phyloP scores from a whole-genome alignment of 2,329 filamentous ascomycete species.

The Cladorrhinum sp. region DNA sequence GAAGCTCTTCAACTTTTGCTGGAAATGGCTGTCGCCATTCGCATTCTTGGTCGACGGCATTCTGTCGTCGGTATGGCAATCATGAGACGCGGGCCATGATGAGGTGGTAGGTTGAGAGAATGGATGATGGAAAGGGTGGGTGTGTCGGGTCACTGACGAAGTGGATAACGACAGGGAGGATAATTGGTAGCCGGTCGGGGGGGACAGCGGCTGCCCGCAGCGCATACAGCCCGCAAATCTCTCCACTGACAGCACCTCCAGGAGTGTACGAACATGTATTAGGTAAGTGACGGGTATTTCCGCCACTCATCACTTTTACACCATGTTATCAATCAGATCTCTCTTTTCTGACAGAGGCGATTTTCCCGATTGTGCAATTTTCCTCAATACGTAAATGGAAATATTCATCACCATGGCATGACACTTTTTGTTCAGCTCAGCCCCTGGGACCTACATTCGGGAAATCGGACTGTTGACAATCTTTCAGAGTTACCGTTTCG shows the following conservation, averaged over 20 bases:
- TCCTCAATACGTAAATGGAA: background rate
- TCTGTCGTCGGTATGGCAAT: constrained; percentile 24
- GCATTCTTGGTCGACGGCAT: constrained; percentile 56
- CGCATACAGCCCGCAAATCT: background rate
- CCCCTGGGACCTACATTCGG: too few relatives aligned
- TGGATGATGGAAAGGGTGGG: constrained; percentile 10
- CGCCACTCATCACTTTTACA: constrained; percentile 5
- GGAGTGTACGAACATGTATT: too few relatives aligned
- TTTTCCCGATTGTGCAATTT: background rate
- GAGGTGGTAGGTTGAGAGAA: background rate
- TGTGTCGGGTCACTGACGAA: constrained; percentile 1
- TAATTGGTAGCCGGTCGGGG: constrained; percentile 9
- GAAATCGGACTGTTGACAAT: background rate
- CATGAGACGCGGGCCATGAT: constrained; percentile 29
- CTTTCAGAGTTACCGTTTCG: background rate
- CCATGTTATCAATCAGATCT: background rate
- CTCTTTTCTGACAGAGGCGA: background rate
- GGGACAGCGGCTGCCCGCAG: constrained; percentile 14
- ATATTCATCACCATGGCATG: background rate
- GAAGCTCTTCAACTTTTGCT: constrained; percentile 67
- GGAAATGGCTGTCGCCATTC: constrained; percentile 58
- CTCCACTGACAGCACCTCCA: too few relatives aligned
- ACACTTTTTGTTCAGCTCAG: background rate
- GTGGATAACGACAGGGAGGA: constrained; percentile 5
- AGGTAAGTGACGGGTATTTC: constrained; percentile 19